Base-by-base conservation (phyloP, 164 flowering plant genomes). In the Berberis vulgaris region DNA sequence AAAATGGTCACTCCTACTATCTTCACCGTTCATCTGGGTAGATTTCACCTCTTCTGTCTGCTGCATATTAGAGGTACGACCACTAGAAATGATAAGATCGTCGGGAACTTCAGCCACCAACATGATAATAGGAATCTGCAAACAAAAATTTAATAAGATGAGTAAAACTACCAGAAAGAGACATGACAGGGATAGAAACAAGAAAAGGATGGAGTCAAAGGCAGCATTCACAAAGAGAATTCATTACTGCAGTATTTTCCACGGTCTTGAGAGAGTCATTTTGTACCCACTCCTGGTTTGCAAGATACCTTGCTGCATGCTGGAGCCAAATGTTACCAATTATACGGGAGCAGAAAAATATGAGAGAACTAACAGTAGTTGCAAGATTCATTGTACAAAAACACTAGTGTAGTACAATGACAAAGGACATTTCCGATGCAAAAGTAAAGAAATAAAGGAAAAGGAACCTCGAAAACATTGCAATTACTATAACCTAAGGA, bases 291-390 rank as follows among this genome's bases (percentile, higher is more conserved):
- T 93, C 98, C 80, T 90, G 98, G 73, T 93, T 93, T 54, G 91
- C 92, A 73, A 93, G 96, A 78, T 88, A 93, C 73, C 98, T 82
- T 58, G 98, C 92, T 69, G 97, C 98, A 86, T 93, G 98, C 97
- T 90, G 91, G 54, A 80, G 59, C 44, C 52, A 71, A 69, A 56
- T 54, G 42, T 6, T 61, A 68, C 26, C 61, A 59, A 3, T 26
- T 1, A 8, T 6, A 59, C 7, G 4, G 45, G 2, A 44, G 52
- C 5, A 3, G 63, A 13, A 45, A 60, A 39, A 4, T 45, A 60
- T 7, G 42, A 44, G 2, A 43, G 26, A 52, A 26, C 13, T 26
- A 52, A 52, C 12, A 6, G 55, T 3, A 52, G 55, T 3, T 12
- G 55, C 55, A 3, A 52, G 13, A 12, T 52, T 11, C 55, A 5